Evolutionary conservation across 768 basidiomycete species (phyloP).

Genomic region (Hygrocybe punicea): DNA sequence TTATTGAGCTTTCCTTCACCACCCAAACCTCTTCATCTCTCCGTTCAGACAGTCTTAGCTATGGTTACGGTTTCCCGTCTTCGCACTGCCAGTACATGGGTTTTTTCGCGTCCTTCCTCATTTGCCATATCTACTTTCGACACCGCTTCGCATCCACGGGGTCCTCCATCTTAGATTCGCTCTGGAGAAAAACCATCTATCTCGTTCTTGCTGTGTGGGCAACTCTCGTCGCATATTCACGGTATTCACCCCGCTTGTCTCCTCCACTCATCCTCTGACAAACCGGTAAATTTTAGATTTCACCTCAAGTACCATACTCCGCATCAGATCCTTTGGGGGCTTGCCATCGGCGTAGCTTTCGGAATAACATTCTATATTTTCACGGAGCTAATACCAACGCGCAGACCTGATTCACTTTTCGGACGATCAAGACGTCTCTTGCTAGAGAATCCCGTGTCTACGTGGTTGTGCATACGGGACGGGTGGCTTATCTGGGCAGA

Average conservation of each 20-base stretch:
- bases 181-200: conserved; percentile 49
- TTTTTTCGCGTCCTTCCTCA: conserved; percentile 74
- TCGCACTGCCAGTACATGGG: conserved; percentile 92
- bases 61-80: conserved; percentile 84
- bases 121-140: conserved; percentile 68
- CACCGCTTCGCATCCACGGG: conserved; percentile 63
- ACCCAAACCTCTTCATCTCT: neutral
- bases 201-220: conserved; percentile 54
- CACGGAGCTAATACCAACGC: conserved; percentile 56
- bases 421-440: conserved; percentile 48
- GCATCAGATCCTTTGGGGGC: conserved; percentile 74
- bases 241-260: conserved; percentile 52
- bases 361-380: conserved; percentile 54
- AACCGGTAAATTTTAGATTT: conserved; percentile 43
- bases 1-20: neutral
- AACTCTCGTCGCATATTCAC: conserved; percentile 69
- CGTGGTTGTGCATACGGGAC: conserved; percentile 71
- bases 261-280: neutral
- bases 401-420: conserved; percentile 50
- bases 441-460: conserved; percentile 54
- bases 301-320: conserved; percentile 70
- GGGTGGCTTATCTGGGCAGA: conserved; percentile 81
- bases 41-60: conserved; percentile 41
- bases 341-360: conserved; percentile 55
- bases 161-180: conserved; percentile 45